Evolutionary conservation across 2,329 filamentous ascomycete species (phyloP).

Genomic region (Colletotrichum acutatum): DNA sequence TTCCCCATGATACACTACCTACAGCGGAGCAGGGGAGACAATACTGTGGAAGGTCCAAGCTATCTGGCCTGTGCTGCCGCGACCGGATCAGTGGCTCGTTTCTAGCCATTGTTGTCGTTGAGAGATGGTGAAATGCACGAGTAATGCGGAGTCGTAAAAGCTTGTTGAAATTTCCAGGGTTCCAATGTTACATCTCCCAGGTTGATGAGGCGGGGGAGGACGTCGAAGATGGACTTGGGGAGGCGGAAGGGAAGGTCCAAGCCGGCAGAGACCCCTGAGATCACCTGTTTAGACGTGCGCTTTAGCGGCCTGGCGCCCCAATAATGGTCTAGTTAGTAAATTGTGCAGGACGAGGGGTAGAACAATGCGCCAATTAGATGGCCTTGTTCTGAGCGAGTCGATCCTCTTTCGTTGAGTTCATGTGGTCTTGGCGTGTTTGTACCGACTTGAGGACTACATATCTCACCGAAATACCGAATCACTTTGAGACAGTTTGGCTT

Average conservation of each 20-base stretch:
- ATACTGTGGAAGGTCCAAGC: conserved; percentile 29
- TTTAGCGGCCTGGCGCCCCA: not conserved
- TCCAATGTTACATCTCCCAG: conserved; percentile 12
- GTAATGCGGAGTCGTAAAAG: conserved; percentile 16
- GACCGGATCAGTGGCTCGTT: not conserved
- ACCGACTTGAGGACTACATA: not conserved
- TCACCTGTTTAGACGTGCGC: not conserved
- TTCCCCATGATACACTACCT: conserved; percentile 18
- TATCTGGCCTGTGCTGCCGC: conserved; percentile 13
- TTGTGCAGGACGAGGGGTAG: conserved; percentile 11
- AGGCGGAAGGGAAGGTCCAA: conserved; percentile 30
- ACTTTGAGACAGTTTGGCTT: not conserved
- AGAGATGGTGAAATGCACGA: not conserved
- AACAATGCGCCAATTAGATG: not conserved
- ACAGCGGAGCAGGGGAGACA: not conserved
- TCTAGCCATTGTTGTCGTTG: not conserved
- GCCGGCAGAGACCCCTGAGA: conserved; percentile 13
- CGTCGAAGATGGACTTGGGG: too few relatives aligned
- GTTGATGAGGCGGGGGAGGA: conserved; percentile 4
- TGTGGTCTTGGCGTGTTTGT: not conserved
- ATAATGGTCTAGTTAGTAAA: not conserved
- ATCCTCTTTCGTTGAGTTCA: not conserved
- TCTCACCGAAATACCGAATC: not conserved
- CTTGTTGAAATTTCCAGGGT: conserved; percentile 12
- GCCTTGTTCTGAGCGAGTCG: not conserved